phyloP scores from a whole-genome alignment of 495 filamentous ascomycete species.

The Pyronema domesticum region DNA sequence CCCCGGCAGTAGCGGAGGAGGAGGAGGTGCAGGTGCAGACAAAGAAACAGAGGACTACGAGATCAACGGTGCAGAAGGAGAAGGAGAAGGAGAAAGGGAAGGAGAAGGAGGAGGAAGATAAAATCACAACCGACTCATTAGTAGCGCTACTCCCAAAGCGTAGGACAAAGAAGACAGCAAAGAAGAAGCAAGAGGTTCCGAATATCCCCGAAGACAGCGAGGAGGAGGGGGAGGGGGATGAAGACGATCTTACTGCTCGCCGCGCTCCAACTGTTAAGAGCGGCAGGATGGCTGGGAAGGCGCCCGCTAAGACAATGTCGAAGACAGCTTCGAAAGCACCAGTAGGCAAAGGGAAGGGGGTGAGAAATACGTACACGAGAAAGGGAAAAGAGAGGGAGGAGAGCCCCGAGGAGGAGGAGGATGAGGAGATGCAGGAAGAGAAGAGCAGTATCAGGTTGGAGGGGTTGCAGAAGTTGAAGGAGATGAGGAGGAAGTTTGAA shows the following conservation, averaged over 20 bases:
- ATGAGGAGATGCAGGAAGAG: slow-evolving; percentile 18
- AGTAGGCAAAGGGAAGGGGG: neutral
- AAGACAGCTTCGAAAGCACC: neutral
- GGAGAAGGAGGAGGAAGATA: slow-evolving; percentile 28
- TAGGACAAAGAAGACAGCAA: slow-evolving; percentile 8
- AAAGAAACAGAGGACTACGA: neutral
- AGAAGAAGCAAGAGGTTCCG: slow-evolving; percentile 9
- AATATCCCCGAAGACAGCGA: slow-evolving; percentile 10
- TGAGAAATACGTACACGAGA: neutral
- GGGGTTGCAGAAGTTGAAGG: slow-evolving; percentile 27
- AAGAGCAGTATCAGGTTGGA: slow-evolving; percentile 6
- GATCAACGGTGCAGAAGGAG: neutral
- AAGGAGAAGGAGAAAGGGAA: slow-evolving; percentile 22
- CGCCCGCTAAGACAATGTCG: neutral
- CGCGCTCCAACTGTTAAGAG: neutral
- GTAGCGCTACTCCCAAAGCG: slow-evolving; percentile 13
- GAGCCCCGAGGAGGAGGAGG: slow-evolving; percentile 2
- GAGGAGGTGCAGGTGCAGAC: slow-evolving; percentile 13
- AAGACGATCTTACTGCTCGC: neutral
- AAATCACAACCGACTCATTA: slow-evolving; percentile 19
- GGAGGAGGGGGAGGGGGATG: slow-evolving; percentile 6
- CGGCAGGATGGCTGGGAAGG: neutral
- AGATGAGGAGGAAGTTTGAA: slow-evolving; percentile 38
- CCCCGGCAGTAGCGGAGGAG: slow-evolving; percentile 14
- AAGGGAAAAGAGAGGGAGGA: slow-evolving; percentile 10